Conservation (phyloP, 202 grass and related monocot species). For the Schoenoplectus triqueter region DNA sequence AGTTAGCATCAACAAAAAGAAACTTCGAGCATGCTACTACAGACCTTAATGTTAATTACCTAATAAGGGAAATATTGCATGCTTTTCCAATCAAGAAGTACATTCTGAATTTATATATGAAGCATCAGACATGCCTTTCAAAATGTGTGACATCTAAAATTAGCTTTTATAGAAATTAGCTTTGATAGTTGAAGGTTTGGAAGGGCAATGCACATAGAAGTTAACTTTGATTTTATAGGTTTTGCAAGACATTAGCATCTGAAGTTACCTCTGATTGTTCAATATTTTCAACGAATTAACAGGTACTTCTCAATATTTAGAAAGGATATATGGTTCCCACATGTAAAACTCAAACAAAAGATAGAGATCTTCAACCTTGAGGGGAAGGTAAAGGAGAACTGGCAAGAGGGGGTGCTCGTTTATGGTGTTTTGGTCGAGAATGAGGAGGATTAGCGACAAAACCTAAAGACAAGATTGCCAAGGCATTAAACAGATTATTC, state of each 20-base stretch:
- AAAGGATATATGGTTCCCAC: slow-evolving; percentile 6
- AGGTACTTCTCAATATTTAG: slow-evolving; percentile 16
- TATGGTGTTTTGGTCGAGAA: slow-evolving; percentile 56
- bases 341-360: slow-evolving; percentile 23
- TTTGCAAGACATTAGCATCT: background rate
- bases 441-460: slow-evolving; percentile 32
- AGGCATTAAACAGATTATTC: slow-evolving; percentile 20
- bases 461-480: slow-evolving; percentile 46
- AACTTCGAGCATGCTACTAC: background rate
- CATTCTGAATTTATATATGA: slow-evolving; percentile 2
- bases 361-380: slow-evolving; percentile 58
- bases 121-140: slow-evolving; percentile 25
- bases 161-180: slow-evolving; percentile 2
- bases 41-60: background rate
- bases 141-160: slow-evolving; percentile 29
- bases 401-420: slow-evolving; percentile 42
- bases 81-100: background rate
- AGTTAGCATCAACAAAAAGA: background rate
- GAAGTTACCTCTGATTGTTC: background rate
- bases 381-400: slow-evolving; percentile 57
- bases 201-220: background rate
- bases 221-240: background rate
- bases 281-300: slow-evolving; percentile 23
- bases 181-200: background rate
- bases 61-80: slow-evolving; percentile 16